These are phyloP conservation scores for Ogataea nonfermentans DNA, from an alignment of 805 yeast species.

Conservation along the genomic window DNA sequence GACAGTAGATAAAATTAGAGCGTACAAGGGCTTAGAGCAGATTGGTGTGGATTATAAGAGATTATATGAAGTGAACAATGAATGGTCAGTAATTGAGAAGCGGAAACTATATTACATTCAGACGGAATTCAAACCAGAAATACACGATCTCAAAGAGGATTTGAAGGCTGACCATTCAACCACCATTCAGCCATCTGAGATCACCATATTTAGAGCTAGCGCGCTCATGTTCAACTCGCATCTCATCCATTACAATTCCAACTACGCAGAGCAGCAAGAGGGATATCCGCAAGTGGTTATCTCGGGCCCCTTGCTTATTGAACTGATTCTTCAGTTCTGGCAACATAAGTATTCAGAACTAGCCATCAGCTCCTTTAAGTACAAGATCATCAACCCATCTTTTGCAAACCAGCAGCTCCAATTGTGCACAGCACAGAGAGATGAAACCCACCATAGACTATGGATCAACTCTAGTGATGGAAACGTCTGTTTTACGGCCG, in stretches of 20 bases:
- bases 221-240: constrained; percentile 83
- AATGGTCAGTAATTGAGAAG: constrained; percentile 43
- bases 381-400: constrained; percentile 51
- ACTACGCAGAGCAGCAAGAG: constrained; percentile 54
- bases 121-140: constrained; percentile 24
- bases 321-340: constrained; percentile 53
- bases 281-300: constrained; percentile 59
- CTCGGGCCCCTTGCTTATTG: constrained; percentile 80
- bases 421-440: constrained; percentile 22
- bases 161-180: constrained; percentile 25
- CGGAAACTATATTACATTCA: constrained; percentile 65
- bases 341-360: constrained; percentile 7
- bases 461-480: constrained; percentile 27
- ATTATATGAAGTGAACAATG: constrained; percentile 34
- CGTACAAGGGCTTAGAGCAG: constrained; percentile 33
- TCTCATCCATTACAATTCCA: constrained; percentile 69
- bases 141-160: neutral
- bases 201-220: constrained; percentile 60
- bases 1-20: constrained; percentile 41
- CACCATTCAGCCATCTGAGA: constrained; percentile 37
- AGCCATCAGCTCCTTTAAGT: constrained; percentile 37
- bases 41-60: constrained; percentile 57
- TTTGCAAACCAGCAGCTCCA: constrained; percentile 40
- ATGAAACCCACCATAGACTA: constrained; percentile 18
- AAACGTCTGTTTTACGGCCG: constrained; percentile 20